A percentile compares a stretch with the other conserved stretches of the same genome.
Conservation (phyloP, 148 eudicot species). For the Fagopyrum homotropicum region DNA sequence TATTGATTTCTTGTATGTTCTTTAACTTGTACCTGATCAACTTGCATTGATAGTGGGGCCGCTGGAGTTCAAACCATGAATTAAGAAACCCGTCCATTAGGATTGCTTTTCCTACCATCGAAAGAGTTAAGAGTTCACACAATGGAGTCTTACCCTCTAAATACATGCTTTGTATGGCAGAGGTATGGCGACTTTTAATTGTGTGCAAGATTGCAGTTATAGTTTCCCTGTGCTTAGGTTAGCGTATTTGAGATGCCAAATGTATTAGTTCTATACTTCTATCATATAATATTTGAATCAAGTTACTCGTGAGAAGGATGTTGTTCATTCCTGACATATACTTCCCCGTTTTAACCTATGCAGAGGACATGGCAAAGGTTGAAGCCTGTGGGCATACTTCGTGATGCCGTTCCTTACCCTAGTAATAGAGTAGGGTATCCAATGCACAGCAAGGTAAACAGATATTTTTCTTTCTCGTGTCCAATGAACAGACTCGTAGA, state of each 20-base stretch:
- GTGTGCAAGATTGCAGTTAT: background rate
- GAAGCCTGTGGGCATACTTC: conserved; percentile 51
- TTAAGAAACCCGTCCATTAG: conserved; percentile 56
- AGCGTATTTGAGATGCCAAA: background rate
- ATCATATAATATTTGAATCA: background rate
- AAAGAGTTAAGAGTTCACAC: conserved; percentile 67
- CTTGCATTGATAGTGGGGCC: conserved; percentile 68
- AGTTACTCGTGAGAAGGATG: background rate
- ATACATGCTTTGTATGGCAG: conserved; percentile 64
- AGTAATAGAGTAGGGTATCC: conserved; percentile 59
- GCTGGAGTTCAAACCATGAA: conserved; percentile 85
- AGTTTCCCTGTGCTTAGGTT: background rate
- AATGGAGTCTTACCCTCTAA: conserved; percentile 65
- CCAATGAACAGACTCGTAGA: background rate
- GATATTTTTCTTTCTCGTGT: background rate
- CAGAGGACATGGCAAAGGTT: conserved; percentile 94
- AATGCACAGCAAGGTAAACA: conserved; percentile 82
- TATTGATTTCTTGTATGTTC: background rate
- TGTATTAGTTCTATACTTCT: background rate
- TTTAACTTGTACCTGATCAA: background rate
- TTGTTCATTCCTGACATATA: background rate
- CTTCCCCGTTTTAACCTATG: conserved; percentile 2
- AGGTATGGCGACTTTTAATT: conserved; percentile 35
- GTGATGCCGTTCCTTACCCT: conserved; percentile 80
- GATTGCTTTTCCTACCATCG: conserved; percentile 74